Evolutionary conservation across 208 protist genomes (phyloP).

Genomic region (Acanthamoeba lenticulata): DNA sequence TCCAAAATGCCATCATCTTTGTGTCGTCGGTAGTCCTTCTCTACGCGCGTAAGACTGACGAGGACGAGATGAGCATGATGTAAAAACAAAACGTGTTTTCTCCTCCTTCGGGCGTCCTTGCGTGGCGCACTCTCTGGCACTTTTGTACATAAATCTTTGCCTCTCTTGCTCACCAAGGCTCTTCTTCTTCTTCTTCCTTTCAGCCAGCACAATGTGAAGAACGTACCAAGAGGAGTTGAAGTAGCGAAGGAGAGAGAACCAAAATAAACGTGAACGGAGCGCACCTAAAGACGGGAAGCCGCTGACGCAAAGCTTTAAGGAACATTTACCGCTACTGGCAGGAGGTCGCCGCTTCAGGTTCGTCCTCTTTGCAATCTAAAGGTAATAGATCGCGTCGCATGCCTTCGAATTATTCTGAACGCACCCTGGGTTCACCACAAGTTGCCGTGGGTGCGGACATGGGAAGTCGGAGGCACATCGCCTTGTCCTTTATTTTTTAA

Average conservation of each 20-base stretch:
- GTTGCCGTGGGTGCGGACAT: background rate
- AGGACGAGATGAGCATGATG: slow-evolving; percentile 28
- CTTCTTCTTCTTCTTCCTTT: too few relatives aligned
- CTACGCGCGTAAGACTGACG: background rate
- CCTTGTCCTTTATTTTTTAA: background rate
- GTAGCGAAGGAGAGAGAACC: background rate
- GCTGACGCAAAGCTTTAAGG: background rate
- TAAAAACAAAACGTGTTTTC: background rate
- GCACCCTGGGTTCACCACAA: background rate
- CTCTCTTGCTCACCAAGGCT: background rate
- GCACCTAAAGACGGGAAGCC: too few relatives aligned
- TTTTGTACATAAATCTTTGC: background rate
- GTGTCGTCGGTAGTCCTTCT: background rate
- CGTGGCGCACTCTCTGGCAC: background rate
- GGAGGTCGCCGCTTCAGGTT: slow-evolving; percentile 21
- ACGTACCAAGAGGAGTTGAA: too few relatives aligned
- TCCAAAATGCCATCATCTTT: slow-evolving; percentile 9
- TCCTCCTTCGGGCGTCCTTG: background rate
- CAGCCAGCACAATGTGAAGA: too few relatives aligned
- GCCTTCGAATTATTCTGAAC: slow-evolving; percentile 18
- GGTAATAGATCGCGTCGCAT: background rate
- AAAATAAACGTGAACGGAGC: background rate
- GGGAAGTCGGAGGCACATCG: slow-evolving; percentile 7
- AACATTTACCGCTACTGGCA: slow-evolving; percentile 21
- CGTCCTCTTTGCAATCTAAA: background rate